Base-by-base conservation (phyloP, 2,329 filamentous ascomycete genomes). In the Shiraia sp. region DNA sequence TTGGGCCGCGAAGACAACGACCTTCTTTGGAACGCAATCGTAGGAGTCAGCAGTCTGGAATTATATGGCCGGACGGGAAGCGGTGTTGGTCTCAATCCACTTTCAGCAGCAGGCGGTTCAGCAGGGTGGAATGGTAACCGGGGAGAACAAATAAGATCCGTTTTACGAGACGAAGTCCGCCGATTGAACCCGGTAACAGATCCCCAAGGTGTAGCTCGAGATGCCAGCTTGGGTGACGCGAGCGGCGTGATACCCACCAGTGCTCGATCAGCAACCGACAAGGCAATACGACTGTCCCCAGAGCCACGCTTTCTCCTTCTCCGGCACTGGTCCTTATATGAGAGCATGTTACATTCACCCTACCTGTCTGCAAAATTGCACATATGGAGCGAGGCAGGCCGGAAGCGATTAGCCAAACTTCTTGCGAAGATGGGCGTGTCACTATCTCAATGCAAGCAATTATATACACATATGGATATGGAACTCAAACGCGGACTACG, bases 401-500 rank as follows among this genome's bases (percentile, higher is more conserved):
- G 88, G 38, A 95, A 95, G 67, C 82, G 92, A 36, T 76, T 99
- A 14, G 89, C 96, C 69, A 97, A 97, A 65, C 79, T 99, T 0
- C 79, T 99, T 2, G 93, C 93, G 30, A 99, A 97, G 71, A 99
- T 99, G 92, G 93, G 93, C 23, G 88, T 99, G 40, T 95, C 89
- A 61, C 76, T 97, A 26, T 87, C 86, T 4, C 92, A 99, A 72
- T 96, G 91, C 72, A 91, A 90, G 59, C 93, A 97, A 70, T 92
- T 85, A 65, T 99, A 97, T 66, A 90, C 90, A 0, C 93, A 99
- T 69, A 97, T 99, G 91, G 92, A 97, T 70, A 95, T 96, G 84
- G 86, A 95, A 69, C 75, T 99, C 24, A 99, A 97, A 72, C 85
- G 89, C 4, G 88, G 89, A 22, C 73, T 97, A 22, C 84, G 92